Evolutionary conservation across 768 basidiomycete genomes (phyloP).

Genomic region (Boletus rubropictus): DNA sequence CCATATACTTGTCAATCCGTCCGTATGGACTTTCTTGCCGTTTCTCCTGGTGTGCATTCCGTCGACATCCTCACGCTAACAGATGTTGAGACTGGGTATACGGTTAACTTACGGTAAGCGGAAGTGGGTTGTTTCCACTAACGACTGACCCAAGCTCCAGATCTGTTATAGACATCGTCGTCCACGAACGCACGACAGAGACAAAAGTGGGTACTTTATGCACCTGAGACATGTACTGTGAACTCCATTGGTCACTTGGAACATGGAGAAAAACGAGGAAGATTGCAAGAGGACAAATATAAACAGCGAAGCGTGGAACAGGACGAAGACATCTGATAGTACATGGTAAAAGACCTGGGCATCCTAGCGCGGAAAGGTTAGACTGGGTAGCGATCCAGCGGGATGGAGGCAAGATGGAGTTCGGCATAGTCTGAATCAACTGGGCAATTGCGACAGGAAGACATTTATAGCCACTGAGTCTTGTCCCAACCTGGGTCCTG

Average conservation of each 20-base stretch:
- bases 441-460: background rate
- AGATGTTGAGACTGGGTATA: conserved; percentile 67
- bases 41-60: conserved; percentile 74
- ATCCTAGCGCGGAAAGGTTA: conserved; percentile 7
- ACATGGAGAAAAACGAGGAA: conserved; percentile 2
- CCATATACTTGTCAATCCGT: conserved; percentile 83
- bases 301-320: conserved; percentile 12
- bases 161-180: conserved; percentile 70
- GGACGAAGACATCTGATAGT: conserved; percentile 15
- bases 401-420: background rate
- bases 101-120: conserved; percentile 66
- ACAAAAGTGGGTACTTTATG: conserved; percentile 6
- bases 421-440: background rate
- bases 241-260: background rate
- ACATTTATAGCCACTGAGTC: conserved; percentile 61
- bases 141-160: conserved; percentile 33
- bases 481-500: conserved; percentile 94
- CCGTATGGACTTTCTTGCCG: conserved; percentile 77
- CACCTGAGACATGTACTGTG: conserved; percentile 9
- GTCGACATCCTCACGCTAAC: conserved; percentile 67
- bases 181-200: conserved; percentile 45
- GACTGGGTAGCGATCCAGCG: background rate
- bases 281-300: conserved; percentile 11
- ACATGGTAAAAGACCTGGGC: conserved; percentile 13
- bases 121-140: background rate